Evolutionary conservation across 2,329 filamentous ascomycete genomes (phyloP).

Genomic region (Fusarium dlaminii): DNA sequence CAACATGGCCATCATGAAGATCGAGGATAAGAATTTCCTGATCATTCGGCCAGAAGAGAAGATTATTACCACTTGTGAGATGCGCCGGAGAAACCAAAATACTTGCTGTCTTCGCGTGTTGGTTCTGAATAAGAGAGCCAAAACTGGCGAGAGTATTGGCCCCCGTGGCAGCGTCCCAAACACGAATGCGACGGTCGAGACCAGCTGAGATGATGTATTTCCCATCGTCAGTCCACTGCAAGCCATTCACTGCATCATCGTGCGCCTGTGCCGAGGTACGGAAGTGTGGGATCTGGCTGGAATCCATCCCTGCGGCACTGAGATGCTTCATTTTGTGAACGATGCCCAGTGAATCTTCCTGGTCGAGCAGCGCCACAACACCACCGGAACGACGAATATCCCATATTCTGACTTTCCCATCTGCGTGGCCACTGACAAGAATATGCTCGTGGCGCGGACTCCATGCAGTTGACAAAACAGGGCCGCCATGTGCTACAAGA

Average conservation of each 20-base stretch:
- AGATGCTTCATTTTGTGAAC: conserved; percentile 53
- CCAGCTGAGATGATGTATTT: conserved; percentile 80
- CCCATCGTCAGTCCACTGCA: conserved; percentile 86
- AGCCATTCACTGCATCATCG: conserved; percentile 81
- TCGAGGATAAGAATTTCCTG: conserved; percentile 83
- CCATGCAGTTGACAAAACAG: conserved; percentile 79
- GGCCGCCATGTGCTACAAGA: conserved; percentile 73
- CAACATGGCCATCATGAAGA: conserved; percentile 77
- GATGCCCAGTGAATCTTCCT: conserved; percentile 82
- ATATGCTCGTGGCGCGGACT: conserved; percentile 82
- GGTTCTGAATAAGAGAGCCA: conserved; percentile 82
- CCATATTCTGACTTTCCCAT: conserved; percentile 86
- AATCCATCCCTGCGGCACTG: conserved; percentile 44
- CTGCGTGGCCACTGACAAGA: conserved; percentile 83
- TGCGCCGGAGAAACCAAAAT: conserved; percentile 72
- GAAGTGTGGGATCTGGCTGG: conserved; percentile 49
- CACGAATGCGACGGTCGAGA: conserved; percentile 83
- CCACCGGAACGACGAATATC: conserved; percentile 84
- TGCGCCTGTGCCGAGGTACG: conserved; percentile 73
- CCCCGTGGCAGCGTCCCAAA: conserved; percentile 85
- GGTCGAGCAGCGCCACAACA: conserved; percentile 80
- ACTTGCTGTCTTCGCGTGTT: conserved; percentile 66
- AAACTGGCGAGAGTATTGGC: conserved; percentile 91
- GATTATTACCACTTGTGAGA: conserved; percentile 66
- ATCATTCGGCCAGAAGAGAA: conserved; percentile 84